phyloP scores from a whole-genome alignment of 148 eudicot genomes.

The Camellia granthamiana region DNA sequence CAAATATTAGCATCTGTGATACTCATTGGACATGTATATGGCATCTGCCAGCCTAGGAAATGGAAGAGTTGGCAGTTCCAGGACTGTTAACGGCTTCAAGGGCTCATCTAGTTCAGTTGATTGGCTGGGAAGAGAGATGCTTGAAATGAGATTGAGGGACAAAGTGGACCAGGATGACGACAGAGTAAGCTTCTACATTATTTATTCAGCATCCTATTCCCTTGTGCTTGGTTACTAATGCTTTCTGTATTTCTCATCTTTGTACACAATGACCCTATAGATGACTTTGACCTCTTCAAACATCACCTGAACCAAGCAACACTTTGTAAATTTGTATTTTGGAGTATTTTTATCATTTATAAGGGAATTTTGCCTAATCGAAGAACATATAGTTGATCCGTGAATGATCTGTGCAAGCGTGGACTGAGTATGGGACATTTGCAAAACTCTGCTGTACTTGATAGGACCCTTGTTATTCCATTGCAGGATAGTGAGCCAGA shows the following conservation, averaged over 20 bases:
- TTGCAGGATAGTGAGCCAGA: conserved; percentile 97
- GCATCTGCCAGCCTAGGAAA: conserved; percentile 74
- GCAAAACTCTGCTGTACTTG: not conserved
- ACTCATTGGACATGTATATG: conserved; percentile 40
- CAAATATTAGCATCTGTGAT: conserved; percentile 22
- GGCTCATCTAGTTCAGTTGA: conserved; percentile 89
- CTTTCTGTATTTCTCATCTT: conserved; percentile 1
- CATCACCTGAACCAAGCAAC: not conserved
- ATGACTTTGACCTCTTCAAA: not conserved
- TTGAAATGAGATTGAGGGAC: conserved; percentile 85
- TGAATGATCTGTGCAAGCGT: no score
- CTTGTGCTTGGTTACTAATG: not conserved
- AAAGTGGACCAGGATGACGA: conserved; percentile 72
- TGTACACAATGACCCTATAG: not conserved
- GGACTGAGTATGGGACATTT: no score
- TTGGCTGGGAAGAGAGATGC: conserved; percentile 96
- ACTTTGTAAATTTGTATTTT: not conserved
- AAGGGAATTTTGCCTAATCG: not conserved
- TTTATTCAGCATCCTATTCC: not conserved
- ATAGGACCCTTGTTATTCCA: not conserved
- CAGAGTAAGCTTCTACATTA: conserved; percentile 48
- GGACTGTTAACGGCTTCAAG: conserved; percentile 55
- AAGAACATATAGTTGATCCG: no score
- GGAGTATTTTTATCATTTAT: no score
- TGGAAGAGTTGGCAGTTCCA: conserved; percentile 86